Conservation (phyloP, 2,329 filamentous ascomycete species). For the Talaromyces amestolkiae region DNA sequence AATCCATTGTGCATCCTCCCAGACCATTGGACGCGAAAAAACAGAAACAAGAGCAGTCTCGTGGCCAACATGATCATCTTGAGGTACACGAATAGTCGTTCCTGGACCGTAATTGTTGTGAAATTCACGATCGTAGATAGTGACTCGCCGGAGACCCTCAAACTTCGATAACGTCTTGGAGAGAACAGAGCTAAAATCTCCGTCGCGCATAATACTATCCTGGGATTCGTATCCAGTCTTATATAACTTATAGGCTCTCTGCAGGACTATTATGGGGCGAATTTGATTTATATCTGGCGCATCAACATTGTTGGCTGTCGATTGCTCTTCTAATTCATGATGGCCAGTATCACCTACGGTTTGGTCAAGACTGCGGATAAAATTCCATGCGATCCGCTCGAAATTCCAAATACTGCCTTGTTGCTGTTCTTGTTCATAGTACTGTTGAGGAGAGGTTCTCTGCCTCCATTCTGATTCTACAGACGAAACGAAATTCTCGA, state of each 20-base stretch:
- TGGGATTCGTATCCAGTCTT: constrained; percentile 6
- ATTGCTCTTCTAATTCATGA: neutral
- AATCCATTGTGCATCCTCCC: constrained; percentile 6
- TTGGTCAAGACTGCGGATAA: neutral
- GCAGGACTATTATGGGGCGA: neutral
- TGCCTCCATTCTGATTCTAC: constrained; percentile 6
- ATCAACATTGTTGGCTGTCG: neutral
- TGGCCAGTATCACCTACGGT: neutral
- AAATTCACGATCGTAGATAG: constrained; percentile 1
- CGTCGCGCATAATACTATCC: neutral
- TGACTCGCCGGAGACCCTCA: neutral
- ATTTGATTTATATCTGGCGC: neutral
- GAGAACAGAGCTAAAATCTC: neutral
- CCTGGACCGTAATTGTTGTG: neutral
- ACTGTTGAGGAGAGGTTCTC: neutral
- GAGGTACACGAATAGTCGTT: neutral
- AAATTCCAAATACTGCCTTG: neutral
- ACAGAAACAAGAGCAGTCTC: neutral
- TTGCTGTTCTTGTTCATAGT: neutral
- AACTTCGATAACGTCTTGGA: neutral
- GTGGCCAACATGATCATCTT: neutral
- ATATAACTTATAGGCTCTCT: constrained; percentile 1
- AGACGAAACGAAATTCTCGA: neutral
- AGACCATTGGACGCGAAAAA: constrained; percentile 9
- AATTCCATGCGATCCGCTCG: neutral